These are phyloP conservation scores for Fusarium nematophilum DNA, from an alignment of 2,329 filamentous ascomycete species.

Conservation along the genomic window DNA sequence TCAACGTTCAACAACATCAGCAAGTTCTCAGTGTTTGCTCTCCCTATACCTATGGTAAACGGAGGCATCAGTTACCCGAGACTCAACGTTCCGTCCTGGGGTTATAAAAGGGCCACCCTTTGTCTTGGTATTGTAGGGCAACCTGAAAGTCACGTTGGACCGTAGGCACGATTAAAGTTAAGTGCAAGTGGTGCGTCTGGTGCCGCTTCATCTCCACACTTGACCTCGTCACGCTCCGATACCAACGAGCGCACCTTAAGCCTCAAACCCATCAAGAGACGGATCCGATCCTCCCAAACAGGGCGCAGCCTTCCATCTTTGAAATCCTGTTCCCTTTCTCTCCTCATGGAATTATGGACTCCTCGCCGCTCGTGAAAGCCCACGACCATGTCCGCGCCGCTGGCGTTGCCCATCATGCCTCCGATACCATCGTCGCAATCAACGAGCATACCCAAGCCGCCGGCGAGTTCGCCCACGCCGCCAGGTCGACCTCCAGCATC, in stretches of 20 bases:
- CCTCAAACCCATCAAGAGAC: neutral
- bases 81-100: too few relatives aligned
- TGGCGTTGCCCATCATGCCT: constrained; percentile 78
- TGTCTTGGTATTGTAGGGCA: too few relatives aligned
- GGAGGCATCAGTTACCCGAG: neutral
- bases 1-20: neutral
- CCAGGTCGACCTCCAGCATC: constrained; percentile 73
- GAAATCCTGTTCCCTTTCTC: neutral
- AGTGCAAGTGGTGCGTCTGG: constrained; percentile 13
- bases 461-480: constrained; percentile 86
- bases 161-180: too few relatives aligned
- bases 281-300: neutral
- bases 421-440: constrained; percentile 82
- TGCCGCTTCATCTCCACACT: constrained; percentile 31
- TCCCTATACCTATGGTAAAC: neutral
- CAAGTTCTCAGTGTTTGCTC: neutral
- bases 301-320: neutral
- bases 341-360: constrained; percentile 49
- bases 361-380: constrained; percentile 67
- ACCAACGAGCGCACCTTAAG: neutral
- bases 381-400: constrained; percentile 91
- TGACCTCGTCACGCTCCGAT: constrained; percentile 34
- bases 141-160: too few relatives aligned
- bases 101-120: too few relatives aligned
- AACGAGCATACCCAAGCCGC: constrained; percentile 91